Evolutionary conservation across 2,329 filamentous ascomycete species (phyloP).

Genomic region (Colletotrichum eremochloae): DNA sequence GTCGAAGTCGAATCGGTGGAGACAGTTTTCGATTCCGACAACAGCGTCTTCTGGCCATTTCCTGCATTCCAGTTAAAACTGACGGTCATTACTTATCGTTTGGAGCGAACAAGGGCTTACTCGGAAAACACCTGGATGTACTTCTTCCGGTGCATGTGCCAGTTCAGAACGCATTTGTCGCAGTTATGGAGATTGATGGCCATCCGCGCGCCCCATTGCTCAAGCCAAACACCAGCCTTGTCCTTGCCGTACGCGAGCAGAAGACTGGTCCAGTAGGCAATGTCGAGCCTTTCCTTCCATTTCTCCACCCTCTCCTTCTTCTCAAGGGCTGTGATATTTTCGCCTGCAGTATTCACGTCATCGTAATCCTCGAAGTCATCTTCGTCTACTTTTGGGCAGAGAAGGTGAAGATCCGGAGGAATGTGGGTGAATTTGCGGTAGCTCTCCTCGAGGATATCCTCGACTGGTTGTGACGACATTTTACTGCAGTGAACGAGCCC

Average conservation of each 20-base stretch:
- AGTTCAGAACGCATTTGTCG: slow-evolving; percentile 79
- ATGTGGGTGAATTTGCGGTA: slow-evolving; percentile 60
- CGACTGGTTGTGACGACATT: slow-evolving; percentile 53
- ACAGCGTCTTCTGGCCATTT: slow-evolving; percentile 65
- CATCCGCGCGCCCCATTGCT: slow-evolving; percentile 69
- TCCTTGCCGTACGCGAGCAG: slow-evolving; percentile 76
- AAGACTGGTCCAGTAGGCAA: slow-evolving; percentile 76
- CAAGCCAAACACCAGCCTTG: slow-evolving; percentile 70
- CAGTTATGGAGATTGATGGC: slow-evolving; percentile 73
- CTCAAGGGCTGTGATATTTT: slow-evolving; percentile 61
- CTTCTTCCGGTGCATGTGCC: slow-evolving; percentile 76
- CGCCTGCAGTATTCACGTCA: slow-evolving; percentile 56
- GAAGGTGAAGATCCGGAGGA: slow-evolving; percentile 70
- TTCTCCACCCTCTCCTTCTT: slow-evolving; percentile 68
- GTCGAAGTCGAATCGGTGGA: slow-evolving; percentile 71
- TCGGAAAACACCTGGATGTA: slow-evolving; percentile 74
- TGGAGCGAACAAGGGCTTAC: slow-evolving; percentile 53
- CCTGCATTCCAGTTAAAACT: slow-evolving; percentile 49
- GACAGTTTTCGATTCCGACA: slow-evolving; percentile 65
- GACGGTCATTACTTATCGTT: neutral
- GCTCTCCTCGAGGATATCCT: slow-evolving; percentile 58
- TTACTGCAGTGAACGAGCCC: slow-evolving; percentile 39
- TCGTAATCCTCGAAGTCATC: slow-evolving; percentile 76
- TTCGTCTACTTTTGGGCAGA: slow-evolving; percentile 75
- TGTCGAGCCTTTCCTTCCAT: slow-evolving; percentile 67